A percentile compares a stretch with the other conserved stretches of the same genome.
Evolutionary conservation across 1,284 basidiomycete species (phyloP).

Genomic region (Trichosporon sp.): DNA sequence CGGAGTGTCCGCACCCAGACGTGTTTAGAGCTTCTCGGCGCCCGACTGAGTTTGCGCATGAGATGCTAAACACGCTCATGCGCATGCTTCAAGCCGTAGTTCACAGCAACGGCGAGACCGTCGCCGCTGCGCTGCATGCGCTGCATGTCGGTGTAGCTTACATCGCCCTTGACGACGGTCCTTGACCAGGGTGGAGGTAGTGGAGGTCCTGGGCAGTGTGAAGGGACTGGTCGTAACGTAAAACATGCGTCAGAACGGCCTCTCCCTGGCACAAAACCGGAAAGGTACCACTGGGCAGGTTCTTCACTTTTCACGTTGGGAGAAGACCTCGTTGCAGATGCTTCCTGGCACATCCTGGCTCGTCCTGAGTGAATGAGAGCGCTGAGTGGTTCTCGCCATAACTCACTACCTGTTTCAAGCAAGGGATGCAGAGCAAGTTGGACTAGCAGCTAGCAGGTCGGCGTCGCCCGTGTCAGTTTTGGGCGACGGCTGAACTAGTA

Average conservation of each 20-base stretch:
- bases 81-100: not conserved
- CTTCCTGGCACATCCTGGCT: no score
- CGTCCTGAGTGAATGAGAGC: no score
- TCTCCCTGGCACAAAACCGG: not conserved
- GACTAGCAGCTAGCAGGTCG: no score
- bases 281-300: constrained; percentile 6
- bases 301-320: not conserved
- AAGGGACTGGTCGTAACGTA: not conserved
- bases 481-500: not conserved
- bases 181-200: not conserved
- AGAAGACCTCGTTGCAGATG: not conserved
- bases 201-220: not conserved
- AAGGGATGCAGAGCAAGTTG: no score
- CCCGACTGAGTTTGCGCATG: not conserved
- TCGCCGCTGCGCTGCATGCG: not conserved
- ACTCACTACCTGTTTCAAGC: no score
- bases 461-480: not conserved
- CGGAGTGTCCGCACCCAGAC: not conserved
- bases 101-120: not conserved
- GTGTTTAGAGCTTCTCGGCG: not conserved
- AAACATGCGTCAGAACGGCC: not conserved
- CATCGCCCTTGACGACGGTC: not conserved
- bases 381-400: not conserved
- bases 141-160: no score
- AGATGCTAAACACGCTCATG: not conserved